Evolutionary conservation across 2,329 filamentous ascomycete species (phyloP), one percentile per base, ranked within the genome.

Genomic region (Colletotrichum cordylinicola): DNA sequence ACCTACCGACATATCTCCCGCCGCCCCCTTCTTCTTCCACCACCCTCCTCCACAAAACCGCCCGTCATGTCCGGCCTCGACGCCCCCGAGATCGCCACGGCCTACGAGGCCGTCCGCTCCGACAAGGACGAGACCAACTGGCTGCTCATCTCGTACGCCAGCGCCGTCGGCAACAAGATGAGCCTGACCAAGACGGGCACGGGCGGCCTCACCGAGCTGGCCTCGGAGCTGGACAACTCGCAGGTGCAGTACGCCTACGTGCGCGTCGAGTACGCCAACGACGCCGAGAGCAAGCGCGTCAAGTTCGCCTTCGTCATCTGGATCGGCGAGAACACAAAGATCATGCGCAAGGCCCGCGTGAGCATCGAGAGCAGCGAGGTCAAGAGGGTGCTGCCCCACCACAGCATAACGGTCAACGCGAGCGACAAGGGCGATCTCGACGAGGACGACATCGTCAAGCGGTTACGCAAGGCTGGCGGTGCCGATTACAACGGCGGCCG

Each of bases 401-500:
- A 93, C 82, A 92, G 91, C 82, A 90, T 94, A 75, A 88, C 91
- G 80, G 87, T 94, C 66, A 91, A 93, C 80, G 91, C 92, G 4
- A 86, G 87, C 76, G 91, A 93, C 79, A 88, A 86, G 83, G 84
- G 84, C 33, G 93, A 94, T 80, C 82, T 94, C 71, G 89, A 90
- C 21, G 91, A 92, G 84, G 85, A 86, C 77, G 91, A 93, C 24
- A 88, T 94, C 67, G 91, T 94, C 18, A 82, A 88, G 76, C 85
- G 89, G 80, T 83, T 94, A 84, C 86, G 93, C 82, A 93, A 91
- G 86, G 92, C 90, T 6, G 93, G 93, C 71, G 93, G 93, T 37
- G 93, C 93, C 18, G 93, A 94, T 83, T 94, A 94, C 88, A 93
- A 94, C 80, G 92, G 92, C 9, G 92, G 90, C 13, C 84, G 91